A percentile compares a stretch with the other conserved stretches of the same genome.
These are phyloP conservation scores for Pseudonitzschia delicatissima DNA, from an alignment of 108 stramenopile species.

Conservation along the genomic window DNA sequence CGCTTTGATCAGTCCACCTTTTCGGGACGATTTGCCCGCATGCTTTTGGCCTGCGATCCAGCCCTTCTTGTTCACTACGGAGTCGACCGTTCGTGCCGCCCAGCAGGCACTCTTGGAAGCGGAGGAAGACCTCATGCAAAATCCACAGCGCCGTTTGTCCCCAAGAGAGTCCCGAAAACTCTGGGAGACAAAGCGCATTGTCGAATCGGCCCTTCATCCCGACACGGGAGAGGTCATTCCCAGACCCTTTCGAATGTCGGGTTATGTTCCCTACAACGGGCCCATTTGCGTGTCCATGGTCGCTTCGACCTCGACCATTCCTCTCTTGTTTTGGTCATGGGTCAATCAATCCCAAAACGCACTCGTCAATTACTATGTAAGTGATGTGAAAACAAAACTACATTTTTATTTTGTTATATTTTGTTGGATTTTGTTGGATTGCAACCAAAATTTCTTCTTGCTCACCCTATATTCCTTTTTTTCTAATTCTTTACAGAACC, in stretches of 20 bases:
- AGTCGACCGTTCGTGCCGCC: constrained; percentile 37
- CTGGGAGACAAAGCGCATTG: constrained; percentile 61
- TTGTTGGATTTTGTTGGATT: too few species aligned
- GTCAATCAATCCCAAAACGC: constrained; percentile 90
- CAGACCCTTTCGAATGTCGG: constrained; percentile 79
- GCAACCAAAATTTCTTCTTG: background rate
- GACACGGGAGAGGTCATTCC: constrained; percentile 89
- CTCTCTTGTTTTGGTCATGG: constrained; percentile 83
- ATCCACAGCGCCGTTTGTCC: constrained; percentile 7
- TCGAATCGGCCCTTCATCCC: constrained; percentile 82
- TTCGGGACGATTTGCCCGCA: constrained; percentile 56
- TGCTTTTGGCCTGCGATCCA: constrained; percentile 80
- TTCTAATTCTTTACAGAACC: constrained; percentile 38
- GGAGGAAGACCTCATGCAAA: constrained; percentile 14
- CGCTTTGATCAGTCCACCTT: constrained; percentile 61
- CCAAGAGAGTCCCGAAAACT: constrained; percentile 9
- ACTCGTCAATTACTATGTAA: constrained; percentile 73
- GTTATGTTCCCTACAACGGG: constrained; percentile 85
- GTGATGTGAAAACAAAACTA: constrained; percentile 3
- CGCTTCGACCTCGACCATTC: constrained; percentile 44
- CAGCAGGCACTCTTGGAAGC: constrained; percentile 37
- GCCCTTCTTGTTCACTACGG: constrained; percentile 43
- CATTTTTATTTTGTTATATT: background rate
- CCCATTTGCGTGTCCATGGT: constrained; percentile 79
- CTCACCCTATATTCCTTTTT: background rate